Evolutionary conservation across 1,284 basidiomycete species (phyloP).

Genomic region (Ceratobasidium sp.): DNA sequence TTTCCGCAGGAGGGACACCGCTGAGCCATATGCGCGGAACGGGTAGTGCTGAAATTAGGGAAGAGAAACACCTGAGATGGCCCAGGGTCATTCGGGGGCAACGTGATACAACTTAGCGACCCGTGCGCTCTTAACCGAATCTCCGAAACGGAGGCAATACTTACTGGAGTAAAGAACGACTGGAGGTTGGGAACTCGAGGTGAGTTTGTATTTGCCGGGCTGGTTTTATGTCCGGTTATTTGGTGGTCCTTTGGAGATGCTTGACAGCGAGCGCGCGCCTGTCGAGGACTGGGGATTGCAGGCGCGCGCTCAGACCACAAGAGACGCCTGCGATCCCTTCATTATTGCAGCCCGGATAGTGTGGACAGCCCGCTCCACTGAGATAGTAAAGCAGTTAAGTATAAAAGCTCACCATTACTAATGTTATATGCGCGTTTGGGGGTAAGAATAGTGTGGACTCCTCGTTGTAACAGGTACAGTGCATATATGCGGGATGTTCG

Average conservation of each 20-base stretch:
- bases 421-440: too few relatives aligned
- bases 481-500: too few relatives aligned
- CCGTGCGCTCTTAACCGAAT: neutral
- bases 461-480: too few relatives aligned
- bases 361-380: too few relatives aligned
- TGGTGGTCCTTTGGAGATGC: neutral
- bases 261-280: neutral
- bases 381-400: too few relatives aligned
- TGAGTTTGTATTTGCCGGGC: neutral
- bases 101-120: neutral
- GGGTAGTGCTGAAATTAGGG: neutral
- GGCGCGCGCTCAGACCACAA: too few relatives aligned
- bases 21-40: neutral
- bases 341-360: too few relatives aligned
- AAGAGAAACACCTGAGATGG: too few relatives aligned
- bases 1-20: slow-evolving; percentile 10
- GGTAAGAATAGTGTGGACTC: too few relatives aligned
- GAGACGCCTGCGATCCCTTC: too few relatives aligned
- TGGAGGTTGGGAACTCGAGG: neutral
- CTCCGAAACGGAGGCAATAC: neutral
- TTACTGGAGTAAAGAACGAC: neutral
- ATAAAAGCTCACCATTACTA: too few relatives aligned
- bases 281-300: neutral
- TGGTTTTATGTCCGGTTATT: neutral
- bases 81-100: neutral